Evolutionary conservation across 2,329 filamentous ascomycete genomes (phyloP).

Genomic region (Didymosphaeria variabile): DNA sequence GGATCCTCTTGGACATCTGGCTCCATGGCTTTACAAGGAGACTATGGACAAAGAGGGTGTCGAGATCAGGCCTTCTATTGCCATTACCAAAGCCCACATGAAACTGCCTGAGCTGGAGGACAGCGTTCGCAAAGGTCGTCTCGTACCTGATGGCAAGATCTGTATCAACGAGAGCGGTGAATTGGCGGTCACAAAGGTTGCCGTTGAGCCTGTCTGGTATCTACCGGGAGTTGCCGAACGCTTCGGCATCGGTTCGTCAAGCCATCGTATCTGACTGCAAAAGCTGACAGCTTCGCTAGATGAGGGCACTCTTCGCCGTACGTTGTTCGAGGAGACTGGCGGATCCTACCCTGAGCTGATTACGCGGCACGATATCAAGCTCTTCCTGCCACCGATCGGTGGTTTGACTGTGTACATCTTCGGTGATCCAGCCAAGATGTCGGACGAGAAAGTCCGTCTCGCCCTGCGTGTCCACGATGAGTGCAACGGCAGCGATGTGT

Average conservation of each 20-base stretch:
- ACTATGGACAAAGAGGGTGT: conserved; percentile 80
- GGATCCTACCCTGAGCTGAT: conserved; percentile 97
- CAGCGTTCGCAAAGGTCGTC: conserved; percentile 79
- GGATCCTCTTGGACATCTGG: conserved; percentile 91
- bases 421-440: conserved; percentile 92
- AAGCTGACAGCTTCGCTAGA: conserved; percentile 59
- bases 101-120: conserved; percentile 94
- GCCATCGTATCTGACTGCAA: not conserved
- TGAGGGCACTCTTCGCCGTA: conserved; percentile 84
- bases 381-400: conserved; percentile 94
- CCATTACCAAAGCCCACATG: conserved; percentile 93
- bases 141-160: conserved; percentile 85
- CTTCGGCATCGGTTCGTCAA: conserved; percentile 79
- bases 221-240: conserved; percentile 76
- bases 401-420: conserved; percentile 97
- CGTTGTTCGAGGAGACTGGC: conserved; percentile 93
- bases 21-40: conserved; percentile 83
- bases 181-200: conserved; percentile 93
- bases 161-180: conserved; percentile 87
- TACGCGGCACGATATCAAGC: conserved; percentile 91
- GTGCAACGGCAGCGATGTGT: conserved; percentile 97
- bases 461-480: conserved; percentile 86
- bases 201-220: conserved; percentile 84
- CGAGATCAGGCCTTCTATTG: conserved; percentile 89
- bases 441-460: conserved; percentile 80